Conservation (phyloP, 1,284 basidiomycete genomes). For the Phylloporus gajari region DNA sequence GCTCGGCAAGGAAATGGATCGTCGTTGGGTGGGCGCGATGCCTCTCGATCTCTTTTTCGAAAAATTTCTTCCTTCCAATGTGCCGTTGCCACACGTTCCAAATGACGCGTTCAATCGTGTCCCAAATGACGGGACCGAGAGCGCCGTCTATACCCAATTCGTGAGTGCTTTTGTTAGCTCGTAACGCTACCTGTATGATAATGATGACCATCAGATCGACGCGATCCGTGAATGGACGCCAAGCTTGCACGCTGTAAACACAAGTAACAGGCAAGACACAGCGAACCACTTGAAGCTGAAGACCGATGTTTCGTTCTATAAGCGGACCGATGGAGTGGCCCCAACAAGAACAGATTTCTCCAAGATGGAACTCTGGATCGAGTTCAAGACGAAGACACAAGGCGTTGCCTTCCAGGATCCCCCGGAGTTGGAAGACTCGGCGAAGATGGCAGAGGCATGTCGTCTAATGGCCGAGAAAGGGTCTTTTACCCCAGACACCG, state of each 20-base stretch:
- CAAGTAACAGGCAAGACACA: constrained; percentile 1
- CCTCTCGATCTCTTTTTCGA: not conserved
- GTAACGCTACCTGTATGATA: not conserved
- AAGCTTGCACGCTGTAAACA: constrained; percentile 2
- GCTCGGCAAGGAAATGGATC: not conserved
- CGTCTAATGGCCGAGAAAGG: not conserved
- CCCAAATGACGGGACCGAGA: not conserved
- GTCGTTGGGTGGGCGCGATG: constrained; percentile 7
- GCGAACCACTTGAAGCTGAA: not conserved
- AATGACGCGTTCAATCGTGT: constrained; percentile 5
- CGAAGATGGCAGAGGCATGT: not conserved
- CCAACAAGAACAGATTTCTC: constrained; percentile 6
- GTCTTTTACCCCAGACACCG: not conserved
- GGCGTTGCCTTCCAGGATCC: not conserved
- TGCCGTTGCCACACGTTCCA: not conserved
- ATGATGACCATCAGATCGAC: not conserved
- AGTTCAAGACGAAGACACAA: not conserved
- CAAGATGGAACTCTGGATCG: constrained; percentile 3
- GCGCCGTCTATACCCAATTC: not conserved
- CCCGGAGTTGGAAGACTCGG: not conserved
- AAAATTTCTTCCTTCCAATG: not conserved
- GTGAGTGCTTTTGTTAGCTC: not conserved
- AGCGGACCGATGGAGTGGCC: not conserved
- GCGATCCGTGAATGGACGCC: constrained; percentile 6
- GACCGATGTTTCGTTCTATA: constrained; percentile 11